Evolutionary conservation across 495 filamentous ascomycete genomes (phyloP).

Genomic region (Podospora conica): DNA sequence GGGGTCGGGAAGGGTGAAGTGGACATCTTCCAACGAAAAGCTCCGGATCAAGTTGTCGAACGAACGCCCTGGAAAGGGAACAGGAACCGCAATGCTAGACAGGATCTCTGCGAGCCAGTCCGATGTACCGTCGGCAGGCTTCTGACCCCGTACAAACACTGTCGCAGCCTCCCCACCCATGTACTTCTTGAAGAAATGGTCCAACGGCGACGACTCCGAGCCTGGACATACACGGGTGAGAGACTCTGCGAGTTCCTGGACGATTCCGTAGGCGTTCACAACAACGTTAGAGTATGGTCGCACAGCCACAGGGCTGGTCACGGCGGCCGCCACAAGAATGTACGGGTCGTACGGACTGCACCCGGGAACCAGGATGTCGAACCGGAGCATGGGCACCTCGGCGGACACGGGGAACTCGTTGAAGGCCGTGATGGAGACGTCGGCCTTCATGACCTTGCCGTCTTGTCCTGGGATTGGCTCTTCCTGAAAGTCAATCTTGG

Average conservation of each 20-base stretch:
- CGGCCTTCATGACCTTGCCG: constrained; percentile 64
- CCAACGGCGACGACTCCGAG: constrained; percentile 71
- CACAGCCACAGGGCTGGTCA: constrained; percentile 58
- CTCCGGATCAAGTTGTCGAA: constrained; percentile 78
- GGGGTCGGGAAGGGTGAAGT: constrained; percentile 75
- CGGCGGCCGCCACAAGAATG: constrained; percentile 64
- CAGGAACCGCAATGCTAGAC: constrained; percentile 72
- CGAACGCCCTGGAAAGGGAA: constrained; percentile 73
- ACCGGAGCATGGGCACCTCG: constrained; percentile 69
- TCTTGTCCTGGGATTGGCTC: constrained; percentile 39
- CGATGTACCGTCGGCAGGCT: constrained; percentile 60
- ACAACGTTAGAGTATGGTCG: constrained; percentile 56
- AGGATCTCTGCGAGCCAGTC: constrained; percentile 76
- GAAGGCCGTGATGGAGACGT: constrained; percentile 60
- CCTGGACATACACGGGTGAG: constrained; percentile 68
- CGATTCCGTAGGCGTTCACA: constrained; percentile 61
- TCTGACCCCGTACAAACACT: constrained; percentile 72
- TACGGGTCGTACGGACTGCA: constrained; percentile 62
- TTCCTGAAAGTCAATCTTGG: constrained; percentile 69
- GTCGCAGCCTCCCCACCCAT: constrained; percentile 70
- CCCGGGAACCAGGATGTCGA: constrained; percentile 74
- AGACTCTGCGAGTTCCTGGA: constrained; percentile 62
- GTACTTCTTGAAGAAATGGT: constrained; percentile 74
- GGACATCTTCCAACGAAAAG: constrained; percentile 75
- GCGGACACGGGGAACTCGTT: constrained; percentile 73